Conservation (phyloP, 306 rosid species). For the Mimosa bimucronata region DNA sequence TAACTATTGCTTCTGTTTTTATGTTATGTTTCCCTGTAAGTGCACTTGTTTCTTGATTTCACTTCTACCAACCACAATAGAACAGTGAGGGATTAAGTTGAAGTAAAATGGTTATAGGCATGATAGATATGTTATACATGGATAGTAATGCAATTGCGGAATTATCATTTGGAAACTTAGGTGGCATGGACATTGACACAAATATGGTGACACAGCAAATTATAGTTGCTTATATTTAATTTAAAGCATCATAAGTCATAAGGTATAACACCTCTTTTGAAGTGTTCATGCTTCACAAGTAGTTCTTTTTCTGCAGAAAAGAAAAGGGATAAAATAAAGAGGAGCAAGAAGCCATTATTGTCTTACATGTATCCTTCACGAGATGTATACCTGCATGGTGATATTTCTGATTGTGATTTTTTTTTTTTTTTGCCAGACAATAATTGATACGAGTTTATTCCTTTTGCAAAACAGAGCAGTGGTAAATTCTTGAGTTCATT, state of each 20-base stretch:
- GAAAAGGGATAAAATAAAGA: neutral
- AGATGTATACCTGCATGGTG: neutral
- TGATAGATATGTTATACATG: neutral
- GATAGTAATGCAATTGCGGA: neutral
- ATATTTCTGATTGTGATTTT: conserved; percentile 12
- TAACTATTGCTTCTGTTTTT: conserved; percentile 53
- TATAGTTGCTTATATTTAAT: neutral
- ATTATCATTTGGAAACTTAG: neutral
- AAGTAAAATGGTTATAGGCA: too few species aligned
- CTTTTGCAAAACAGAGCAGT: conserved; percentile 77
- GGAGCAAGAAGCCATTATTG: neutral
- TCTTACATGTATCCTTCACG: neutral
- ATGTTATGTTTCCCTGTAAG: conserved; percentile 64
- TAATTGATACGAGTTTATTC: conserved; percentile 61
- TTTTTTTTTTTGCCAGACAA: conserved; percentile 39
- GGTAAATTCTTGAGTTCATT: conserved; percentile 51
- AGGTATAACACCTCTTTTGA: neutral
- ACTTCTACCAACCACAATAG: neutral
- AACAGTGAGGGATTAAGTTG: neutral
- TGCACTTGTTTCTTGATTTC: conserved; percentile 22
- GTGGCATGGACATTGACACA: neutral
- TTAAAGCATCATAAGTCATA: too few species aligned
- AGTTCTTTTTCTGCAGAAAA: neutral
- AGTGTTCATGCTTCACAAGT: neutral
- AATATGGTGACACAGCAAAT: too few species aligned